A percentile compares a stretch with the other conserved stretches of the same genome.
phyloP scores from a whole-genome alignment of 768 basidiomycete species.

The Fomitopsis serialis region DNA sequence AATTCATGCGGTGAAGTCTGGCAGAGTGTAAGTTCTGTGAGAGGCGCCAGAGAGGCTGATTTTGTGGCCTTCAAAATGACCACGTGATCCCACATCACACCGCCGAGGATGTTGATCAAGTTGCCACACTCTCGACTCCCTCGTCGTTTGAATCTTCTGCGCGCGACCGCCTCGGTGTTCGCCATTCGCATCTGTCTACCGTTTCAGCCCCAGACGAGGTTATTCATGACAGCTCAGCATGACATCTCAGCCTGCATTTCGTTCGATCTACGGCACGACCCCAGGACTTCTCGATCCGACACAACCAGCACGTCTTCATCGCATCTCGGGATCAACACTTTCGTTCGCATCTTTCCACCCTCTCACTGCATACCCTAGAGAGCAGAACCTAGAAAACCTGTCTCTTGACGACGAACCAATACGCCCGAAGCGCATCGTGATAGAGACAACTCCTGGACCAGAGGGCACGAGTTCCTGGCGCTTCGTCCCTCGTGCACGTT shows the following conservation, averaged over 20 bases:
- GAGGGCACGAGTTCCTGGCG: slow-evolving; percentile 62
- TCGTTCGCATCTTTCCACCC: slow-evolving; percentile 76
- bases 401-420: slow-evolving; percentile 42
- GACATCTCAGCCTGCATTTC: not conserved
- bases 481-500: slow-evolving; percentile 67
- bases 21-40: no score
- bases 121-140: no score
- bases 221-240: no score
- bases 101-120: no score
- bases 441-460: slow-evolving; percentile 49
- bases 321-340: slow-evolving; percentile 51
- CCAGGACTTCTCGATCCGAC: slow-evolving; percentile 66
- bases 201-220: no score
- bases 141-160: no score
- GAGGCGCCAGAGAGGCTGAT: no score
- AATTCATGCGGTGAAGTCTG: no score
- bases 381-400: slow-evolving; percentile 34
- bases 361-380: slow-evolving; percentile 43
- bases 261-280: slow-evolving; percentile 31
- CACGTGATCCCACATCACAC: no score
- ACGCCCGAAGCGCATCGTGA: slow-evolving; percentile 66
- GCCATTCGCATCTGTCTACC: no score
- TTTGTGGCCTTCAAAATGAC: no score
- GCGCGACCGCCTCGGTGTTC: no score
- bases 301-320: slow-evolving; percentile 59